A percentile compares a stretch with the other conserved stretches of the same genome.
phyloP scores from a whole-genome alignment of 176 grass and related monocot species.

The Coix lacrymajobi region DNA sequence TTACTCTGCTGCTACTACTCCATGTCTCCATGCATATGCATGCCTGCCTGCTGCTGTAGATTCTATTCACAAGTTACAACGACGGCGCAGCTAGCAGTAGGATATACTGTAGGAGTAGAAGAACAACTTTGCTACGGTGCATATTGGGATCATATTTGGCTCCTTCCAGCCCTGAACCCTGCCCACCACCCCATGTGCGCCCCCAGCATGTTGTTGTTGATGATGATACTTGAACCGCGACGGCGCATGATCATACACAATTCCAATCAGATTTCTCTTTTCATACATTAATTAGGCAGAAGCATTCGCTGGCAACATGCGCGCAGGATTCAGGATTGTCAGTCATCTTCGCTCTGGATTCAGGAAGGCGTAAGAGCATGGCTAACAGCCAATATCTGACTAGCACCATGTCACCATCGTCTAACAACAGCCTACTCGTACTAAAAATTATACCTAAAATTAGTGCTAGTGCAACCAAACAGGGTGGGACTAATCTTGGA shows the following conservation, averaged over 20 bases:
- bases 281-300: neutral
- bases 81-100: too few species aligned
- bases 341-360: neutral
- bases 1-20: too few species aligned
- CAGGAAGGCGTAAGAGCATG: too few species aligned
- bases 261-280: neutral
- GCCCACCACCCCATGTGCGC: neutral
- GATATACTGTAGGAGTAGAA: neutral
- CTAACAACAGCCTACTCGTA: too few species aligned
- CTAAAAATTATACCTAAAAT: too few species aligned
- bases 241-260: neutral
- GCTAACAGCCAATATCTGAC: too few species aligned
- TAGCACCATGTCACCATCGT: too few species aligned
- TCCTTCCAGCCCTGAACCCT: neutral
- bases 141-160: neutral
- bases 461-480: too few species aligned
- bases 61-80: neutral
- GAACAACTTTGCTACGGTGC: neutral
- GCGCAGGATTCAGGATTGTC: too few species aligned
- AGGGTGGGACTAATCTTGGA: too few species aligned
- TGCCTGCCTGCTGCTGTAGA: neutral
- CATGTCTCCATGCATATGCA: too few species aligned
- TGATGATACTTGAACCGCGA: neutral
- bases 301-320: neutral
- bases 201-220: slow-evolving; percentile 5